Percentiles rank a stretch among this genome's conserved stretches.
Conservation (phyloP, 1,139 yeast genomes). For the Suhomyces yuchorum region DNA sequence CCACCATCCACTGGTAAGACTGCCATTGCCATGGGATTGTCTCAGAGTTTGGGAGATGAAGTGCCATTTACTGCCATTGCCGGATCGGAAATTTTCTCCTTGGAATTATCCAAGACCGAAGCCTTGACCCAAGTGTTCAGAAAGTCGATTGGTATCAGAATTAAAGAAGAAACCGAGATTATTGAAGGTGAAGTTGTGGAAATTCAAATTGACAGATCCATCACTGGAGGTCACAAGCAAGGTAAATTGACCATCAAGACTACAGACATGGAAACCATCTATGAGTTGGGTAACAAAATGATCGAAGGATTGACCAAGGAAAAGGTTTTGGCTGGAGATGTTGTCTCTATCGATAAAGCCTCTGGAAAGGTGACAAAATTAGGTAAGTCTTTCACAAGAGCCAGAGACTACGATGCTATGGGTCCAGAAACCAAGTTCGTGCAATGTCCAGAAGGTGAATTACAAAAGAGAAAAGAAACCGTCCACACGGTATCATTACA, state of each 20-base stretch:
- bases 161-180: constrained; percentile 94
- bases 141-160: constrained; percentile 90
- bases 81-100: constrained; percentile 89
- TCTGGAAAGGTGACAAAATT: constrained; percentile 91
- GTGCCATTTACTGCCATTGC: constrained; percentile 96
- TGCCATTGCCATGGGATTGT: constrained; percentile 96
- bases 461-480: constrained; percentile 92
- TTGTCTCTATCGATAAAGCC: constrained; percentile 92
- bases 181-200: constrained; percentile 99
- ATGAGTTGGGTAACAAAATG: constrained; percentile 96
- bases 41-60: constrained; percentile 85
- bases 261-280: constrained; percentile 98
- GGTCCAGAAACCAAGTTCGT: constrained; percentile 98
- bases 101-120: constrained; percentile 92
- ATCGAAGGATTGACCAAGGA: constrained; percentile 94
- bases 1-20: constrained; percentile 99
- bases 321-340: constrained; percentile 97
- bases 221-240: constrained; percentile 97
- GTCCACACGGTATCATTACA: constrained; percentile 96
- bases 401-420: constrained; percentile 98
- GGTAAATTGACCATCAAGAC: constrained; percentile 97
- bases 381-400: constrained; percentile 94
- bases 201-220: constrained; percentile 93
- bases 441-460: constrained; percentile 98
- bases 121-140: constrained; percentile 95